phyloP scores from a whole-genome alignment of 768 basidiomycete genomes.

The Russula griseocarnosa region DNA sequence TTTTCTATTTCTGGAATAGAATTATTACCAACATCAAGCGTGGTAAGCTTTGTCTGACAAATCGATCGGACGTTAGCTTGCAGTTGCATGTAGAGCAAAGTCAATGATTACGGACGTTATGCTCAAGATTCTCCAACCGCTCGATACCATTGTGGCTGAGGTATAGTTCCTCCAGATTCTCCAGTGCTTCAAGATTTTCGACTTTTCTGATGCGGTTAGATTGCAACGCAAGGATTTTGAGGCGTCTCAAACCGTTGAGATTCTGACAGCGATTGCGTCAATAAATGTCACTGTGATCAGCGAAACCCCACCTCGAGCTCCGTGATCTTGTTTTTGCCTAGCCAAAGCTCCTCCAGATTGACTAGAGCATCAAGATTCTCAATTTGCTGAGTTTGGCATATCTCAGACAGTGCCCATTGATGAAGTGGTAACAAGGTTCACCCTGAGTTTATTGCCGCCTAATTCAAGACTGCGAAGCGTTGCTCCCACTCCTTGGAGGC shows the following conservation, averaged over 20 bases:
- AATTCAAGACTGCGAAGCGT: conserved; percentile 82
- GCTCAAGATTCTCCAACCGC: conserved; percentile 76
- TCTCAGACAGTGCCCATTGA: conserved; percentile 11
- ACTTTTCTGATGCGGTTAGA: conserved; percentile 91
- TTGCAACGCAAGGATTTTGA: conserved; percentile 85
- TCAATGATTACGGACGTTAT: conserved; percentile 54
- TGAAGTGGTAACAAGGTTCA: conserved; percentile 38
- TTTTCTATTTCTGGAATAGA: conserved; percentile 77
- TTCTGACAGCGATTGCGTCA: conserved; percentile 45
- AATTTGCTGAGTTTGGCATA: conserved; percentile 55
- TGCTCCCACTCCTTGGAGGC: conserved; percentile 50
- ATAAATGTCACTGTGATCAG: not conserved
- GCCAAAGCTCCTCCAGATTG: conserved; percentile 89
- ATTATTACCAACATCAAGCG: conserved; percentile 86
- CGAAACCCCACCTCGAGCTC: conserved; percentile 63
- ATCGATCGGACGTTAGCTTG: not conserved
- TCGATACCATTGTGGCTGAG: conserved; percentile 90
- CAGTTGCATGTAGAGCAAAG: not conserved
- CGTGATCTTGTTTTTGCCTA: conserved; percentile 96
- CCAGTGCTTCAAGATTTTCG: conserved; percentile 71
- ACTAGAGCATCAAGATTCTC: conserved; percentile 77
- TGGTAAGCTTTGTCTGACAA: conserved; percentile 60
- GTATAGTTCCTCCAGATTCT: conserved; percentile 82
- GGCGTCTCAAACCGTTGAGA: conserved; percentile 59
- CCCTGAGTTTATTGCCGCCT: conserved; percentile 89